Conservation (phyloP, 495 filamentous ascomycete species). For the Beverwykella pulmonaria region DNA sequence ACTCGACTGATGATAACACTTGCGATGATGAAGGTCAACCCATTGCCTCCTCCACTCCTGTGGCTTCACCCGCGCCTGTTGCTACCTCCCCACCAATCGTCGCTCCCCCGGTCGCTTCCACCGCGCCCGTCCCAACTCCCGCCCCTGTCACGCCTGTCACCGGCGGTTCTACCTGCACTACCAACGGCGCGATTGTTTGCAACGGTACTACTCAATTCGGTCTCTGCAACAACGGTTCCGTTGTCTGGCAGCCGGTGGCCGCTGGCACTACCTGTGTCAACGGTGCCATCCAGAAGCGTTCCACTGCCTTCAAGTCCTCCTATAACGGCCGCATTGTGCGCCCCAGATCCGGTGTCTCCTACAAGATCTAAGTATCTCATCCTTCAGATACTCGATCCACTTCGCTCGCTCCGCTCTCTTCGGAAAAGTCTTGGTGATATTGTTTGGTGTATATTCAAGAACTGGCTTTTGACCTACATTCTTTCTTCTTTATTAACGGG, state of each 20-base stretch:
- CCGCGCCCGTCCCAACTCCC: constrained; percentile 21
- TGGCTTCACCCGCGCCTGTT: constrained; percentile 6
- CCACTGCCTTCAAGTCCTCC: not conserved
- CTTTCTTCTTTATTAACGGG: not conserved
- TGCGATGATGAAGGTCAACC: not conserved
- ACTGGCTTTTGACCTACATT: not conserved
- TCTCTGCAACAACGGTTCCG: constrained; percentile 41
- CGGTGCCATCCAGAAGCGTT: constrained; percentile 33
- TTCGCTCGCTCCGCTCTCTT: not conserved
- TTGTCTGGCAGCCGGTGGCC: constrained; percentile 41
- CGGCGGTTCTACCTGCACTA: constrained; percentile 28
- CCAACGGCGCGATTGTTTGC: constrained; percentile 39
- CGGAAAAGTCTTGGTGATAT: constrained; percentile 1
- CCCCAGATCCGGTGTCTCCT: constrained; percentile 10
- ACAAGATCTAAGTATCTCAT: constrained; percentile 2
- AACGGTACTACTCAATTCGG: constrained; percentile 39
- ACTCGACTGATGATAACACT: not conserved
- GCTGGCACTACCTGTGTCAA: constrained; percentile 42
- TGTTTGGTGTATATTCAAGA: constrained; percentile 10
- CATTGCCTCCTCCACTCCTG: not conserved
- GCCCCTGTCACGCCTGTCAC: constrained; percentile 21
- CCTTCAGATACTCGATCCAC: not conserved
- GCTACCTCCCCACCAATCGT: constrained; percentile 1
- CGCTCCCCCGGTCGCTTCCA: constrained; percentile 9
- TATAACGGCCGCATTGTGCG: constrained; percentile 23